phyloP scores from a whole-genome alignment of 2,329 filamentous ascomycete genomes.

The Ophiostoma ulmi region DNA sequence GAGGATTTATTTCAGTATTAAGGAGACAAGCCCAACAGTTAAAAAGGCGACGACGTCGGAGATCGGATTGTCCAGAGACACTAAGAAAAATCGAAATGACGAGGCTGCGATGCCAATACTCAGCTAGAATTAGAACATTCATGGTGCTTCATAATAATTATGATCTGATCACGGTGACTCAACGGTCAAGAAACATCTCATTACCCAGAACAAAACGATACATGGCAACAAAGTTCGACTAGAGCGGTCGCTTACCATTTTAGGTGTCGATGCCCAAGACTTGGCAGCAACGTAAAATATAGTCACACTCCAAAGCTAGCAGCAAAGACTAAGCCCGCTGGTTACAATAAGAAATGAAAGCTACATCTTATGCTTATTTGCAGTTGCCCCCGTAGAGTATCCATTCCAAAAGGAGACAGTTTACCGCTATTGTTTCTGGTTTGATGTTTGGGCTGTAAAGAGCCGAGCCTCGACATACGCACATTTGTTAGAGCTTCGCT shows the following conservation, averaged over 20 bases:
- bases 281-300: not conserved
- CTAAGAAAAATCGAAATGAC: too few relatives aligned
- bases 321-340: not conserved
- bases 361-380: not conserved
- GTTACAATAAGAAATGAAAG: not conserved
- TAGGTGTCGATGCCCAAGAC: not conserved
- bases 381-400: not conserved
- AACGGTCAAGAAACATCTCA: not conserved
- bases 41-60: too few relatives aligned
- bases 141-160: too few relatives aligned
- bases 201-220: not conserved
- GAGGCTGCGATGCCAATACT: too few relatives aligned
- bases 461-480: not conserved
- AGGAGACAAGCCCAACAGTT: too few relatives aligned
- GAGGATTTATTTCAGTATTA: not conserved
- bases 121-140: too few relatives aligned
- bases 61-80: too few relatives aligned
- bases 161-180: too few relatives aligned
- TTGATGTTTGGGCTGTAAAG: too few relatives aligned
- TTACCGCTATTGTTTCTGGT: too few relatives aligned
- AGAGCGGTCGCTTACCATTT: not conserved
- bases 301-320: not conserved
- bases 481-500: not conserved
- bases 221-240: not conserved
- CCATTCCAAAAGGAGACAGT: not conserved